Base-by-base conservation (phyloP, 495 filamentous ascomycete species). In the Xylaria cubensis region DNA sequence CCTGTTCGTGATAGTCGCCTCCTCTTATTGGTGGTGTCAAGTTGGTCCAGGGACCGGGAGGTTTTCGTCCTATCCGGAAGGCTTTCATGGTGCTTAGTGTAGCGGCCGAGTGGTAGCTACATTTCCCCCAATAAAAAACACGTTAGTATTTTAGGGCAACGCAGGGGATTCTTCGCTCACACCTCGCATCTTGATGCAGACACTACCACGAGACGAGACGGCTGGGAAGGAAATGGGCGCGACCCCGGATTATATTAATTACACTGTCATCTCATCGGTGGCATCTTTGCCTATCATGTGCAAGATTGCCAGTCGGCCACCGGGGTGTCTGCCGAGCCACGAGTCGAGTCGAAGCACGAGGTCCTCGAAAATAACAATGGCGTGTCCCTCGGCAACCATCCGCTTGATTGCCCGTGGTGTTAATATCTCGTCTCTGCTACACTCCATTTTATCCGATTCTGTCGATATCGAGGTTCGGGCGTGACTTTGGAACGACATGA, bases 21-120 rank as follows among this genome's bases (percentile, higher is more conserved):
- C 93, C 93, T 79, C 96, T 92, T 65, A 97, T 92, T 10, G 94
- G 94, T 36, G 94, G 93, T 21, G 91, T 81, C 77, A 93, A 93
- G 80, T 95, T 95, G 56, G 82, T 79, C 94, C 94, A 97, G 61
- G 80, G 82, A 17, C 91, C 92, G 74, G 92, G 84, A 56, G 94
- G 74, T 56, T 82, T 87, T 72, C 86, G 87, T 64, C 94, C 94
- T 80, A 97, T 95, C 74, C 92, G 90, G 76, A 90, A 97, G 46
- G 84, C 85, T 46, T 87, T 79, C 92, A 97, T 96, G 64, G 86
- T 87, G 72, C 90, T 79, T 68, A 87, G 85, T 29, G 93, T 89
- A 75, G 91, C 88, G 61, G 79, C 71, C 4, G 90, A 93, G 77
- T 97, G 94, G 51, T 95, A 84, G 69, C 93, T 95, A 75, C 66